phyloP scores from a whole-genome alignment of 2,329 filamentous ascomycete genomes.

The Grosmannia penicillata region DNA sequence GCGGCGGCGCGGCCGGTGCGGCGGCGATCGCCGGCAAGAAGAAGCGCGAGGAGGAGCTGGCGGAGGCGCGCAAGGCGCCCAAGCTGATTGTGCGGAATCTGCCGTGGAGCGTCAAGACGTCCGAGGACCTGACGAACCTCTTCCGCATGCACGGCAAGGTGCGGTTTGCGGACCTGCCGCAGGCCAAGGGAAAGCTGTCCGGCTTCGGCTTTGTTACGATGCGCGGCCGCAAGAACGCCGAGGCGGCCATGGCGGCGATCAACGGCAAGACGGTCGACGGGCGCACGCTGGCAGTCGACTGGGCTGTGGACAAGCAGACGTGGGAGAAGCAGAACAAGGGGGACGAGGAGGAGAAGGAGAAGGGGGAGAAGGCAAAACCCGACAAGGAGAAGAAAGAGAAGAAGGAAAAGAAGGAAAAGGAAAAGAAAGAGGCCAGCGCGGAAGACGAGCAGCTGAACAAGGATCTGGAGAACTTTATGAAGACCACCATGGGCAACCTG shows the following conservation, averaged over 20 bases:
- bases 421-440: constrained; percentile 3
- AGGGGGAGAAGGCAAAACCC: constrained; percentile 24
- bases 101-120: constrained; percentile 86
- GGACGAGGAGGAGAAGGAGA: constrained; percentile 19
- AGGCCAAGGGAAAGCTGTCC: constrained; percentile 57
- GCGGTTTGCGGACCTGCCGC: constrained; percentile 73
- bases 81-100: constrained; percentile 85
- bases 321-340: constrained; percentile 46
- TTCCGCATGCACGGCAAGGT: constrained; percentile 88
- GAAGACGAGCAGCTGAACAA: constrained; percentile 14
- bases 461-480: constrained; percentile 35
- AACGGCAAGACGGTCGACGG: constrained; percentile 89
- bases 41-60: constrained; percentile 44
- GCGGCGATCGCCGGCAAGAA: constrained; percentile 29
- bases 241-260: constrained; percentile 68
- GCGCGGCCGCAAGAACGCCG: constrained; percentile 76
- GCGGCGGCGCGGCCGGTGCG: constrained; percentile 8
- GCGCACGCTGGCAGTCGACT: constrained; percentile 81
- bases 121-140: constrained; percentile 62
- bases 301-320: constrained; percentile 81
- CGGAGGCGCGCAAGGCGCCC: constrained; percentile 44
- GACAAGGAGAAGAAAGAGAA: constrained; percentile 16
- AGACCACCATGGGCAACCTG: constrained; percentile 40
- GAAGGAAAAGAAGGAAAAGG: constrained; percentile 15
- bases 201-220: constrained; percentile 92